A percentile compares a stretch with the other conserved stretches of the same genome.
These are phyloP conservation scores for Clonostachys solani DNA, from an alignment of 2,329 filamentous ascomycete species.

Conservation along the genomic window DNA sequence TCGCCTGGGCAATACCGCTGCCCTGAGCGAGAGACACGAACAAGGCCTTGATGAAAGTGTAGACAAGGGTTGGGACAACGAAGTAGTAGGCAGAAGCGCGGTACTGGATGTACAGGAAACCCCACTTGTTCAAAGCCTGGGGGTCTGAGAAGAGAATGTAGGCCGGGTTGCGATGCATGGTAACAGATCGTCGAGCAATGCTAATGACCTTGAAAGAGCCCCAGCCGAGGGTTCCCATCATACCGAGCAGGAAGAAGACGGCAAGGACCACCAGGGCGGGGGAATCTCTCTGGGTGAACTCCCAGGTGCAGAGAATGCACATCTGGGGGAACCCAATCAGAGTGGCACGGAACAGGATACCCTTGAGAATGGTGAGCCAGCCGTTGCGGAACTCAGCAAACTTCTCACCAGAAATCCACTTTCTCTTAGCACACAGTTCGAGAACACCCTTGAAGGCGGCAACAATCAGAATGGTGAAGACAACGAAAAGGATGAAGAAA, in stretches of 20 bases:
- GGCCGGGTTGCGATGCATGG: conserved; percentile 92
- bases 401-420: conserved; percentile 78
- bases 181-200: conserved; percentile 81
- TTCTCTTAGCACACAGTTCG: conserved; percentile 69
- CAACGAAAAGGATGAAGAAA: conserved; percentile 83
- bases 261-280: conserved; percentile 81
- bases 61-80: conserved; percentile 73
- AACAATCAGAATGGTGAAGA: conserved; percentile 69
- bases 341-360: conserved; percentile 85
- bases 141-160: conserved; percentile 97
- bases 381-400: conserved; percentile 93
- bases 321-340: conserved; percentile 92
- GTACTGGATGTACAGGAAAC: conserved; percentile 96
- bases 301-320: conserved; percentile 87
- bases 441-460: conserved; percentile 76
- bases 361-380: conserved; percentile 89
- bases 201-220: conserved; percentile 86
- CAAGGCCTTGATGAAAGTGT: conserved; percentile 82
- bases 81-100: conserved; percentile 95
- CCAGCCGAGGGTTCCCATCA: conserved; percentile 75
- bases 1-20: conserved; percentile 67
- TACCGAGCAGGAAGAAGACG: conserved; percentile 81
- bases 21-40: conserved; percentile 81
- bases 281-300: conserved; percentile 83
- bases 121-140: conserved; percentile 94